Conservation (phyloP, 805 yeast genomes). For the Ogataea nitratoaversa region DNA sequence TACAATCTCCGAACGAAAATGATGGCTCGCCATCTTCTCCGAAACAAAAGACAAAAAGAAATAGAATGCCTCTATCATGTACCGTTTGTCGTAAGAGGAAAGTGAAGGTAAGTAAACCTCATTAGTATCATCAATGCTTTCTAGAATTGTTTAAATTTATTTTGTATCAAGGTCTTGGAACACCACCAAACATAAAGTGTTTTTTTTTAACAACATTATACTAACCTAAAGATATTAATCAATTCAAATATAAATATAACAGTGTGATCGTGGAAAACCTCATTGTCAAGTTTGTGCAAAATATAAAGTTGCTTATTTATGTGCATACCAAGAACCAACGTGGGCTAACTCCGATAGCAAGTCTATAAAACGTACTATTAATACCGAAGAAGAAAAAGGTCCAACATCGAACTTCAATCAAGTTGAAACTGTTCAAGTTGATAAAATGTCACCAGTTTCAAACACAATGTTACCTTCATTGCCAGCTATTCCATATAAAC, state of each 20-base stretch:
- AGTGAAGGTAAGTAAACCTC: slow-evolving; percentile 33
- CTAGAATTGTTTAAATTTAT: too few species aligned
- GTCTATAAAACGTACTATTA: slow-evolving; percentile 2
- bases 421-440: not conserved
- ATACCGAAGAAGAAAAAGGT: not conserved
- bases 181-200: too few species aligned
- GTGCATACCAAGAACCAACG: slow-evolving; percentile 28
- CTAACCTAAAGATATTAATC: not conserved
- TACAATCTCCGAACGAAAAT: not conserved
- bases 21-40: not conserved
- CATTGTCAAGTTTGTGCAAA: slow-evolving; percentile 31
- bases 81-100: slow-evolving; percentile 44
- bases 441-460: not conserved
- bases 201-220: too few species aligned
- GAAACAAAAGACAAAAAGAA: slow-evolving; percentile 31
- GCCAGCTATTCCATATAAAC: not conserved
- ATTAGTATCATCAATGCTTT: not conserved
- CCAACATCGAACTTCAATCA: too few species aligned
- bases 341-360: slow-evolving; percentile 25
- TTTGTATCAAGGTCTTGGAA: too few species aligned
- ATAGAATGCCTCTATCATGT: slow-evolving; percentile 43
- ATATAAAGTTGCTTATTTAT: slow-evolving; percentile 25
- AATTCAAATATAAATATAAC: not conserved
- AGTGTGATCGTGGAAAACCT: slow-evolving; percentile 35
- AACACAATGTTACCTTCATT: not conserved